Base-by-base conservation (phyloP, 176 grass and related monocot species). In the Musa troglodytarum region DNA sequence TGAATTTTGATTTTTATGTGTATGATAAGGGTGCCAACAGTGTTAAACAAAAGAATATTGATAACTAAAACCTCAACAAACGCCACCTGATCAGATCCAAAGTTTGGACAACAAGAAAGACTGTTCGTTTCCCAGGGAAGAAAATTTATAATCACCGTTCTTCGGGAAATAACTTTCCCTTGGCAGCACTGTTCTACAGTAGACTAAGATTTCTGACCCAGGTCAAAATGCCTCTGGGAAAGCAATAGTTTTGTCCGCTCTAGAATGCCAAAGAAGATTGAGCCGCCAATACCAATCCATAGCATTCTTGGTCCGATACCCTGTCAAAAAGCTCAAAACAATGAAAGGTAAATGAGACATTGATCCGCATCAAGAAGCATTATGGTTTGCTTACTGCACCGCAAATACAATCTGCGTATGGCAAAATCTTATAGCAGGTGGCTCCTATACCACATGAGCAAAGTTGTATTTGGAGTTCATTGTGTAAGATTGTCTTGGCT, bases 281-380 rank as follows among this genome's bases (percentile, higher is more conserved):
- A 97, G 49, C 94, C 90, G 0, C 93, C 94, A 1, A 97, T 93
- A 70, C 94, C 94, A 1, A 97, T 93, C 94, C 94, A 97, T 54
- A 97, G 63, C 21, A 97, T 88, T 74, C 94, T 89, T 5, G 94
- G 94, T 29, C 89, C 88, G 7, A 97, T 85, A 69, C 94, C 94
- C 94, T 97, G 74, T 65, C 69, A 82, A 49, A 67, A 79, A 65
- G 49, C 64, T 68, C 24, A 70, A 21, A 67, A 43, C 34, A 6
- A 43, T 43, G 4, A 43, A 43, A 43, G 34, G 34, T 43, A 43
- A 43, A 43, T 6, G 34, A 43, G 3, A 43, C 3, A 5, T 43
- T 9, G n/a, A 10, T 6, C 8, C 19, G 10, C 22, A 10, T 1
- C 11, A n/a, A 75, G 25, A 72, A 24, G 2, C 6, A 75, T 50